Base-by-base conservation (phyloP, 768 basidiomycete species). In the Dioszegia crocea region DNA sequence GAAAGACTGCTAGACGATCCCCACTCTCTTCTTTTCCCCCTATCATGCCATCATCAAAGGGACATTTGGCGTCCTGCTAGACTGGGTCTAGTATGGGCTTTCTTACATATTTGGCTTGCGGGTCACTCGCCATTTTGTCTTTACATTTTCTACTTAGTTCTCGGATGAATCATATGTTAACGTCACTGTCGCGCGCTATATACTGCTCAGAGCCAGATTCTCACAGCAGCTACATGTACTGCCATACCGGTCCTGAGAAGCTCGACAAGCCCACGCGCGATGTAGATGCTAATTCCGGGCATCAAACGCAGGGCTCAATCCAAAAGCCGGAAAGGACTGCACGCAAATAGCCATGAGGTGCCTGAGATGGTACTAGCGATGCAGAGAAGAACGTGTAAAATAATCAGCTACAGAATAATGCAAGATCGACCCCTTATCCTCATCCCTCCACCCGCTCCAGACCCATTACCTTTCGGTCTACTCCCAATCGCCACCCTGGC, bases 131-230 rank as follows among this genome's bases (percentile, higher is more conserved):
- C 68, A 71, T 1, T 48, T 58, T 27, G 49, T 50, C 66, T 71
- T 68, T 19, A 67, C 61, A 6, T 33, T 50, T 27, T 10, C 57
- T 56, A 8, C 63, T 65, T 33, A 33, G 17, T 50, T 47, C 10
- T 68, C 71, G 51, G 74, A 76, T 12, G 66, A 65, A 27, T 62
- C 38, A 30, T 3, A 24, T 4, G 74, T 74, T 3, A 72, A 66
- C 29, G 68, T 54, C 21, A 74, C 47, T 19, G 9, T 17, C n/a
- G n/a, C n/a, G n/a, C n/a, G n/a, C n/a, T n/a, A n/a, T n/a, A n/a
- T n/a, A n/a, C n/a, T n/a, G n/a, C n/a, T n/a, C n/a, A n/a, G n/a
- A n/a, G n/a, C n/a, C n/a, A n/a, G n/a, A n/a, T n/a, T n/a, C n/a
- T n/a, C n/a, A n/a, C n/a, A n/a, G n/a, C n/a, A n/a, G n/a, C n/a